Percentiles rank a stretch among this genome's conserved stretches.
These are phyloP conservation scores for Mycosphaerella sp. DNA, from an alignment of 2,329 filamentous ascomycete genomes.

Conservation along the genomic window DNA sequence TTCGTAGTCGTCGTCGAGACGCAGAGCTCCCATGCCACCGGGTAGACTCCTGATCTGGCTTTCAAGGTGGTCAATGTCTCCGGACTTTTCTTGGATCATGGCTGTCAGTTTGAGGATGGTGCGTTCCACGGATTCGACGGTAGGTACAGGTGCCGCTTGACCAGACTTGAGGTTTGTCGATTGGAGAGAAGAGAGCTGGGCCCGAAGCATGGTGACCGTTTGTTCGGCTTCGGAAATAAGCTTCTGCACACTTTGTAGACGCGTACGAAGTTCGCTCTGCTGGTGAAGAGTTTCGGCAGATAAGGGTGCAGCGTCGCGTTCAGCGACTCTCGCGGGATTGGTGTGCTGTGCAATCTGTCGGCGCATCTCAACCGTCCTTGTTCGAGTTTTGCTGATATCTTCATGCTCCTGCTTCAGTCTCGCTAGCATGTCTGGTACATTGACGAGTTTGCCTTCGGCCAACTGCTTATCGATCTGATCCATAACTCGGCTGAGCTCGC, in stretches of 20 bases:
- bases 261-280: constrained; percentile 73
- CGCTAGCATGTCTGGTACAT: constrained; percentile 62
- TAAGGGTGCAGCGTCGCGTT: constrained; percentile 65
- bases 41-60: constrained; percentile 70
- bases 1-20: constrained; percentile 30
- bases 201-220: constrained; percentile 68
- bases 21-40: constrained; percentile 28
- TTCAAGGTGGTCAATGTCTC: constrained; percentile 85
- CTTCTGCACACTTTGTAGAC: constrained; percentile 68
- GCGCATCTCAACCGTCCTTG: constrained; percentile 71
- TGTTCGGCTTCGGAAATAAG: constrained; percentile 75
- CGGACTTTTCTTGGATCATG: constrained; percentile 86
- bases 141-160: constrained; percentile 57
- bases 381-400: constrained; percentile 65
- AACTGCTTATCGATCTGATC: constrained; percentile 58
- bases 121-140: constrained; percentile 83
- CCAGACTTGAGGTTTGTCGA: constrained; percentile 16
- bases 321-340: constrained; percentile 61
- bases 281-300: constrained; percentile 76
- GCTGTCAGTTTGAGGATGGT: constrained; percentile 89
- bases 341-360: constrained; percentile 65
- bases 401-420: constrained; percentile 59
- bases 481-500: constrained; percentile 52
- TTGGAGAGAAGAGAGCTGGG: constrained; percentile 59
- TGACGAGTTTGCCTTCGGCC: constrained; percentile 60